Percentiles rank a stretch among this genome's conserved stretches.
Evolutionary conservation across 352 stramenopile species (phyloP).

Genomic region (Phytophthora parvispora): DNA sequence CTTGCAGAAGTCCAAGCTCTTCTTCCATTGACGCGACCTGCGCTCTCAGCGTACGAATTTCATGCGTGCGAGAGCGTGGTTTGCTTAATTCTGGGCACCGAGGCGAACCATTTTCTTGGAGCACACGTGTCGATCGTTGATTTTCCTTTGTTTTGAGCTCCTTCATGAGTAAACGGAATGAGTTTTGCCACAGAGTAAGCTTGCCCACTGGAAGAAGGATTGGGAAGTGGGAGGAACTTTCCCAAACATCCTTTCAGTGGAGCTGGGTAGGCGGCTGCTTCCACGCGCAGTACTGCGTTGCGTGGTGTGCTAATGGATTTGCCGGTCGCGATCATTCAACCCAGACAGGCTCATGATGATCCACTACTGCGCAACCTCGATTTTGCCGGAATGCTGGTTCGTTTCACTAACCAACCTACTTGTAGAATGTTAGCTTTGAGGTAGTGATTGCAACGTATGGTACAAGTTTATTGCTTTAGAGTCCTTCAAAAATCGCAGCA

Average conservation of each 20-base stretch:
- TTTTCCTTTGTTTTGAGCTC: background rate
- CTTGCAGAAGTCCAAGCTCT: conserved; percentile 9
- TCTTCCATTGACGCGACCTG: conserved; percentile 33
- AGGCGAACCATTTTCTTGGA: background rate
- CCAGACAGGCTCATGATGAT: too few species aligned
- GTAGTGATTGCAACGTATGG: too few species aligned
- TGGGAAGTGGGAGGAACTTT: background rate
- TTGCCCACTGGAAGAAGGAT: background rate
- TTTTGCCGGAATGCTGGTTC: too few species aligned
- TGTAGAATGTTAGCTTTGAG: too few species aligned
- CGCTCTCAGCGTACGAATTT: conserved; percentile 22
- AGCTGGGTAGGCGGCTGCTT: background rate
- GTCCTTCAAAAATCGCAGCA: conserved; percentile 23
- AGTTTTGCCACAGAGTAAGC: background rate
- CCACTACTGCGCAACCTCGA: too few species aligned
- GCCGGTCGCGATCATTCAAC: background rate
- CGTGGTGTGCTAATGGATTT: background rate
- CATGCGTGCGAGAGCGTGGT: too few species aligned
- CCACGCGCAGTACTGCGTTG: too few species aligned
- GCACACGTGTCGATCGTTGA: background rate
- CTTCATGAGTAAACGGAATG: too few species aligned
- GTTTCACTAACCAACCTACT: too few species aligned
- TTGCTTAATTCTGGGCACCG: background rate
- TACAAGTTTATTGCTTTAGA: conserved; percentile 15
- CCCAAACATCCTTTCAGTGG: background rate